A percentile compares a stretch with the other conserved stretches of the same genome.
Conservation (phyloP, 2,329 filamentous ascomycete species). For the Aureobasidium vineae region DNA sequence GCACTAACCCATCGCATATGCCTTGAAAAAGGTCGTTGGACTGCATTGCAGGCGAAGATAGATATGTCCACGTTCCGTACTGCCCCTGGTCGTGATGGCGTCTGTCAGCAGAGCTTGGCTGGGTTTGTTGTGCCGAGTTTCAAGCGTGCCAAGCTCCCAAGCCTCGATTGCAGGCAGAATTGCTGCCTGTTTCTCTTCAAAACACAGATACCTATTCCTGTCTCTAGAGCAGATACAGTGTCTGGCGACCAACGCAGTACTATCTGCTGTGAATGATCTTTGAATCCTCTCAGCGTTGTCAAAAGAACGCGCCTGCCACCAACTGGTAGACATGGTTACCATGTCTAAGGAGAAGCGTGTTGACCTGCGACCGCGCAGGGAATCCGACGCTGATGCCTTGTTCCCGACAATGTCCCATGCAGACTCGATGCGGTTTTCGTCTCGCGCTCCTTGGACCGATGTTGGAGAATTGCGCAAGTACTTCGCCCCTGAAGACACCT, state of each 20-base stretch:
- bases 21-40: no score
- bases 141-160: background rate
- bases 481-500: background rate
- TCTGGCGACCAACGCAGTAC: no score
- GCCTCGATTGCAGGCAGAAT: background rate
- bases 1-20: no score
- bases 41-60: no score
- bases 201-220: background rate
- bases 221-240: no score
- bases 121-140: background rate
- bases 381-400: background rate
- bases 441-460: background rate
- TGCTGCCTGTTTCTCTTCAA: background rate
- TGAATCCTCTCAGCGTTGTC: no score
- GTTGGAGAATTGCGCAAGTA: background rate
- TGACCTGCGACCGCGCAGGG: background rate
- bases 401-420: constrained; percentile 9
- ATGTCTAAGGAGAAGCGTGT: background rate
- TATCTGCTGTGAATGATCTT: no score
- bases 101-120: no score
- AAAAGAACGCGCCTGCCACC: no score
- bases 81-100: no score
- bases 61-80: no score
- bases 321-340: background rate
- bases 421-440: constrained; percentile 3